Percentiles rank a stretch among this genome's conserved stretches.
phyloP scores from a whole-genome alignment of 352 stramenopile genomes.

The Pythium biforme region DNA sequence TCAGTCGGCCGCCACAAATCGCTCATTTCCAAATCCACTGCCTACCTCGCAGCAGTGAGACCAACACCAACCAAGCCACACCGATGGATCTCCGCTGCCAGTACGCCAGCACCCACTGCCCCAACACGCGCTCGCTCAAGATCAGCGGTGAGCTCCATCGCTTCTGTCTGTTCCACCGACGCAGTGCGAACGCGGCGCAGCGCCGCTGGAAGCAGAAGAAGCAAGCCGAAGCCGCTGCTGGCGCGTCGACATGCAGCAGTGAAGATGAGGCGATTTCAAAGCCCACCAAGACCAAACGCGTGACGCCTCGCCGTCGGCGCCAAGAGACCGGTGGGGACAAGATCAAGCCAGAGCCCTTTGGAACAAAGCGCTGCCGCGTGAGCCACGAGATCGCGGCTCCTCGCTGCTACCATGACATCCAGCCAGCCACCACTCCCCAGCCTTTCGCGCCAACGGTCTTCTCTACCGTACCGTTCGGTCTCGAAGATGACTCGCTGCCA shows the following conservation, averaged over 20 bases:
- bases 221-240: too few relatives aligned
- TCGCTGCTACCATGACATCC: background rate
- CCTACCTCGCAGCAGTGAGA: too few relatives aligned
- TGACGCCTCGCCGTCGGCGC: too few relatives aligned
- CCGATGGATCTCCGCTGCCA: background rate
- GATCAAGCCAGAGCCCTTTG: background rate
- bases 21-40: too few relatives aligned
- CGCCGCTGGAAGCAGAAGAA: background rate
- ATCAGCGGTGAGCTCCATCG: background rate
- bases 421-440: background rate
- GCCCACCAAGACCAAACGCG: background rate
- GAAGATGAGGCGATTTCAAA: background rate
- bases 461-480: too few relatives aligned
- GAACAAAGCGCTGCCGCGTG: background rate
- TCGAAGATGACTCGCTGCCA: background rate
- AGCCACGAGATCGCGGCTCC: background rate
- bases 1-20: too few relatives aligned
- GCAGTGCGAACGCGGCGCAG: background rate
- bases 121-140: background rate
- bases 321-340: too few relatives aligned
- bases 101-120: background rate
- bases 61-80: too few relatives aligned
- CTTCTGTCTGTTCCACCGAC: background rate
- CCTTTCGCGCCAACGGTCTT: background rate
- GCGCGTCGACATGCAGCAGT: too few relatives aligned